Conservation (phyloP, 352 stramenopile genomes). For the Thalassiosira delicatula region DNA sequence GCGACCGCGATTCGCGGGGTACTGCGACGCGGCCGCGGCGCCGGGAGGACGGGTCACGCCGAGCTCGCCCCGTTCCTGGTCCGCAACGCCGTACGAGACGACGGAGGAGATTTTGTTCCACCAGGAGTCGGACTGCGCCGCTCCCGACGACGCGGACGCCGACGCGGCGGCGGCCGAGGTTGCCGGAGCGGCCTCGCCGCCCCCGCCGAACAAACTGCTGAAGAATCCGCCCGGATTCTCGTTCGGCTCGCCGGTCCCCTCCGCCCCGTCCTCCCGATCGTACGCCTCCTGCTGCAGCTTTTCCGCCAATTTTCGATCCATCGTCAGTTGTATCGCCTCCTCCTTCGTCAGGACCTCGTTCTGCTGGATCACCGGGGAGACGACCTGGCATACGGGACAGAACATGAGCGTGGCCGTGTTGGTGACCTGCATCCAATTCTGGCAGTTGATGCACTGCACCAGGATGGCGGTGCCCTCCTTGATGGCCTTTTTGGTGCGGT, state of each 20-base stretch:
- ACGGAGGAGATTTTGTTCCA: slow-evolving; percentile 60
- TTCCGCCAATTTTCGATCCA: slow-evolving; percentile 79
- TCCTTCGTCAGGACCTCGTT: slow-evolving; percentile 65
- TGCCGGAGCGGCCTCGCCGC: not conserved
- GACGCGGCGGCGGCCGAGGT: not conserved
- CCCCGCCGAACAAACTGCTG: too few relatives aligned
- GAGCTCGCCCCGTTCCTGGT: slow-evolving; percentile 53
- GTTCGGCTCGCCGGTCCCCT: too few relatives aligned
- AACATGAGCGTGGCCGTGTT: slow-evolving; percentile 76
- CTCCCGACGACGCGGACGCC: not conserved
- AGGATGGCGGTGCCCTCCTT: slow-evolving; percentile 73
- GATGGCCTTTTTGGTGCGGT: slow-evolving; percentile 75
- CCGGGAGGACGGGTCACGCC: slow-evolving; percentile 60
- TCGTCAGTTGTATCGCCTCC: slow-evolving; percentile 69
- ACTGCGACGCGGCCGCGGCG: slow-evolving; percentile 12
- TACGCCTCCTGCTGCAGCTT: slow-evolving; percentile 78
- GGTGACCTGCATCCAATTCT: slow-evolving; percentile 83
- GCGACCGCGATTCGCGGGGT: slow-evolving; percentile 36
- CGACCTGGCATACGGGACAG: slow-evolving; percentile 75
- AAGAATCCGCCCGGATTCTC: too few relatives aligned
- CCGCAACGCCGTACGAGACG: slow-evolving; percentile 44
- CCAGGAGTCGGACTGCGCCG: slow-evolving; percentile 67
- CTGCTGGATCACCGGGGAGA: slow-evolving; percentile 65
- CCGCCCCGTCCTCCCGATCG: slow-evolving; percentile 26
- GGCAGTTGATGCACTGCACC: slow-evolving; percentile 77